A percentile compares a stretch with the other conserved stretches of the same genome.
Conservation (phyloP, 192 early-diverging fungal species). For the Chytriomyces confervae region DNA sequence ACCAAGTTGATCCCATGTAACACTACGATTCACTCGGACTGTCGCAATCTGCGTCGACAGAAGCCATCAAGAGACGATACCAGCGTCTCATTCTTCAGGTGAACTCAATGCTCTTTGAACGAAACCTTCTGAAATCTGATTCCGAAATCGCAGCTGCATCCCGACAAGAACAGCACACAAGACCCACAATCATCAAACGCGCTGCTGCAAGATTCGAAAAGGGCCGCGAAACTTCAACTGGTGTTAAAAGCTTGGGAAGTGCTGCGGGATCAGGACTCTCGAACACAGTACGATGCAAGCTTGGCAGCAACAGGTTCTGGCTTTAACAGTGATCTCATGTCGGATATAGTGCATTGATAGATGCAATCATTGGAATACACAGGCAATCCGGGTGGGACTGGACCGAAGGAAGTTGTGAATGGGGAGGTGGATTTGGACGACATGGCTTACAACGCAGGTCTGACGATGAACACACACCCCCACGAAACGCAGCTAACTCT, state of each 20-base stretch:
- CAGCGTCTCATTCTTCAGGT: conserved; percentile 19
- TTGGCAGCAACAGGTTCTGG: neutral
- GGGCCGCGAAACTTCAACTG: conserved; percentile 2
- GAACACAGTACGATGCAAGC: neutral
- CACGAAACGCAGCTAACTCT: neutral
- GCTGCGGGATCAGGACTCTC: neutral
- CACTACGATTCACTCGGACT: neutral
- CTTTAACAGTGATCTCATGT: neutral
- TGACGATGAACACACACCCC: neutral
- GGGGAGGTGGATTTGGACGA: conserved; percentile 28
- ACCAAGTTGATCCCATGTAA: too few relatives aligned
- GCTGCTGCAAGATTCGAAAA: neutral
- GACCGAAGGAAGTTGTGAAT: conserved; percentile 21
- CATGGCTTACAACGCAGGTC: conserved; percentile 22
- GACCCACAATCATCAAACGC: neutral
- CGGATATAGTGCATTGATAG: neutral
- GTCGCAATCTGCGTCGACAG: neutral
- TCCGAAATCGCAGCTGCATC: conserved; percentile 26
- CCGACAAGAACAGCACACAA: conserved; percentile 17
- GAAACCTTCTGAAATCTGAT: neutral
- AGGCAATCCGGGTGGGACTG: neutral
- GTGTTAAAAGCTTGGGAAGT: conserved; percentile 32
- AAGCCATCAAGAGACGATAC: conserved; percentile 18
- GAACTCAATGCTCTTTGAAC: neutral
- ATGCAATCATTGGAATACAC: neutral